A percentile compares a stretch with the other conserved stretches of the same genome.
Conservation (phyloP, 352 stramenopile genomes). For the Phytophthora ohioensis region DNA sequence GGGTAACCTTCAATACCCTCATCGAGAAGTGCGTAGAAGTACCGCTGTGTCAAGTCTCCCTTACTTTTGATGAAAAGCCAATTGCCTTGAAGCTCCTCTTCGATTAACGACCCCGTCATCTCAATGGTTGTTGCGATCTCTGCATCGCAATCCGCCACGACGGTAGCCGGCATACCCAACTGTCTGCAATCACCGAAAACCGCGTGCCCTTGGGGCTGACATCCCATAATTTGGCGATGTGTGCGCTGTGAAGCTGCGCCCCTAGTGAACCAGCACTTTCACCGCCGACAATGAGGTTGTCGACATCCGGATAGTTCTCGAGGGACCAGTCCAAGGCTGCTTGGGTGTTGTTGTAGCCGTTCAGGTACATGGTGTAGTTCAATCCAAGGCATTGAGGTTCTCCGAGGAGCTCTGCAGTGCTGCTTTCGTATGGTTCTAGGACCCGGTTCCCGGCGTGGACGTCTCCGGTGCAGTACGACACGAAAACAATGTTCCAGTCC, state of each 20-base stretch:
- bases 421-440: slow-evolving; percentile 23
- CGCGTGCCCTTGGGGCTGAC: slow-evolving; percentile 44
- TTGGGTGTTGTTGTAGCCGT: slow-evolving; percentile 65
- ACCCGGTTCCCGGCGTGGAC: slow-evolving; percentile 54
- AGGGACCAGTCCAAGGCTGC: slow-evolving; percentile 58
- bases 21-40: slow-evolving; percentile 50
- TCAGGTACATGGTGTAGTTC: slow-evolving; percentile 55
- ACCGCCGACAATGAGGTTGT: slow-evolving; percentile 57
- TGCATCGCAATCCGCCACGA: slow-evolving; percentile 41
- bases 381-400: slow-evolving; percentile 36
- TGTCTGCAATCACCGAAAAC: slow-evolving; percentile 58
- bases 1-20: slow-evolving; percentile 50
- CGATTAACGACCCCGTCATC: slow-evolving; percentile 42
- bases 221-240: slow-evolving; percentile 56
- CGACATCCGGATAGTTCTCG: slow-evolving; percentile 58
- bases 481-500: slow-evolving; percentile 74
- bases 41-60: slow-evolving; percentile 49
- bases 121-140: slow-evolving; percentile 36
- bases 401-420: slow-evolving; percentile 37
- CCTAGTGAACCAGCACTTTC: slow-evolving; percentile 59
- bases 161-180: slow-evolving; percentile 28
- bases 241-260: slow-evolving; percentile 44
- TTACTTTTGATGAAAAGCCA: slow-evolving; percentile 63
- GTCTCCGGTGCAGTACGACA: slow-evolving; percentile 73
- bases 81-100: slow-evolving; percentile 33